A percentile compares a stretch with the other conserved stretches of the same genome.
phyloP scores from a whole-genome alignment of 2,329 filamentous ascomycete genomes.

The Colletotrichum orchidophilum region DNA sequence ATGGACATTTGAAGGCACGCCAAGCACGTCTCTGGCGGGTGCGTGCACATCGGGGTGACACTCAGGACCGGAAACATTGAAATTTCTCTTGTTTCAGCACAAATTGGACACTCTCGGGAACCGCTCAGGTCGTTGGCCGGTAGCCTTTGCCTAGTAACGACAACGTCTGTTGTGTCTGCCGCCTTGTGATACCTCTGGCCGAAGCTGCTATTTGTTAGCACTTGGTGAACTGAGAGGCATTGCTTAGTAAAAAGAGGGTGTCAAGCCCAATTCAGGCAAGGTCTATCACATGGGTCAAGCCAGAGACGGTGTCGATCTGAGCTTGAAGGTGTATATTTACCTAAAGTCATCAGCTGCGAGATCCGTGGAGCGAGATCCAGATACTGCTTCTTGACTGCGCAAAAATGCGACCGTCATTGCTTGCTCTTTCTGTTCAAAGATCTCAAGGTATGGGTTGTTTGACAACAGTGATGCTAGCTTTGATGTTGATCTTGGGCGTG shows the following conservation, averaged over 20 bases:
- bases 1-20: conserved; percentile 48
- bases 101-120: conserved; percentile 47
- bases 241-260: neutral
- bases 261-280: neutral
- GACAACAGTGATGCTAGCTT: neutral
- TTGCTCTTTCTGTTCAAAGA: conserved; percentile 44
- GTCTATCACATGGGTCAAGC: too few relatives aligned
- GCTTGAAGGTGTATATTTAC: conserved; percentile 34
- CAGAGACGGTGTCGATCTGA: neutral
- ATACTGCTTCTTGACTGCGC: conserved; percentile 39
- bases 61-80: conserved; percentile 44
- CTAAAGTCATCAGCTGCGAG: conserved; percentile 44
- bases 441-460: conserved; percentile 42
- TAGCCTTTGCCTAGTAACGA: conserved; percentile 44
- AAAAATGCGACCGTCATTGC: conserved; percentile 43
- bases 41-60: conserved; percentile 45
- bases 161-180: conserved; percentile 38
- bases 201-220: conserved; percentile 37
- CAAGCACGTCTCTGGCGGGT: conserved; percentile 45
- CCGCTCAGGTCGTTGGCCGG: conserved; percentile 36
- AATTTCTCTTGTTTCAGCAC: conserved; percentile 43
- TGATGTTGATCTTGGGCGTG: conserved; percentile 4
- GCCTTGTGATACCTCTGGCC: conserved; percentile 47
- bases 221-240: neutral
- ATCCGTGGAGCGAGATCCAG: conserved; percentile 24